Evolutionary conservation across 2,329 filamentous ascomycete genomes (phyloP).

Genomic region (Ophiosphaerella narmari): DNA sequence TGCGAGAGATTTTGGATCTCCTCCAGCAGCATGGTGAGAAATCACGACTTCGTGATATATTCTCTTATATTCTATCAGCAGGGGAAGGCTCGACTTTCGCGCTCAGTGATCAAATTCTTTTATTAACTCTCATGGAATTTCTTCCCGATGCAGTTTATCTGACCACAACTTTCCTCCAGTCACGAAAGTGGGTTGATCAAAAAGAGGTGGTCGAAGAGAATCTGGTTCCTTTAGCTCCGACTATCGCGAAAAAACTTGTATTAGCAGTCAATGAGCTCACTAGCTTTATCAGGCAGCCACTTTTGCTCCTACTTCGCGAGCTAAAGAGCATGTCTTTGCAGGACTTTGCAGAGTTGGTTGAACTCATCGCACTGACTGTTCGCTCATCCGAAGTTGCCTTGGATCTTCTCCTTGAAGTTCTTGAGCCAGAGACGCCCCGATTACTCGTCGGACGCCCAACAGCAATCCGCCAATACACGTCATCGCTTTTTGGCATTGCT

Average conservation of each 20-base stretch:
- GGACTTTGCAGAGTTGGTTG: slow-evolving; percentile 35
- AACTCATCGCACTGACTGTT: slow-evolving; percentile 40
- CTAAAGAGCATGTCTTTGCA: slow-evolving; percentile 30
- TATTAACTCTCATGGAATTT: slow-evolving; percentile 15
- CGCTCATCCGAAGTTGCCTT: slow-evolving; percentile 36
- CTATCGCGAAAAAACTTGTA: slow-evolving; percentile 21
- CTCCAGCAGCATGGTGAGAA: slow-evolving; percentile 24
- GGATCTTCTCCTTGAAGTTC: slow-evolving; percentile 38
- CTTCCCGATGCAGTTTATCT: slow-evolving; percentile 20
- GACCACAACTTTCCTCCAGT: slow-evolving; percentile 18
- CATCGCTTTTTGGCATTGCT: slow-evolving; percentile 44
- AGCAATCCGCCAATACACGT: slow-evolving; percentile 36
- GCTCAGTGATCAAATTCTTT: slow-evolving; percentile 6
- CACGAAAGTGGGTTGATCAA: slow-evolving; percentile 18
- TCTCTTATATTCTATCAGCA: slow-evolving; percentile 11
- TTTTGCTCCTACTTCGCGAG: slow-evolving; percentile 28
- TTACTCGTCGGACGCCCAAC: slow-evolving; percentile 33
- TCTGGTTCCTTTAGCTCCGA: slow-evolving; percentile 13
- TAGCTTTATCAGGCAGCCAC: slow-evolving; percentile 33
- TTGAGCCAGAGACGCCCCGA: slow-evolving; percentile 40
- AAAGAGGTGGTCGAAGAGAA: slow-evolving; percentile 20
- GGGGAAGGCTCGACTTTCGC: slow-evolving; percentile 6
- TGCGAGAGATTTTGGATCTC: slow-evolving; percentile 22
- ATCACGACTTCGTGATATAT: slow-evolving; percentile 16
- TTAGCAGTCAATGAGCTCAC: slow-evolving; percentile 28